Evolutionary conservation across 768 basidiomycete genomes (phyloP).

Genomic region (Tephrocybe sp.): DNA sequence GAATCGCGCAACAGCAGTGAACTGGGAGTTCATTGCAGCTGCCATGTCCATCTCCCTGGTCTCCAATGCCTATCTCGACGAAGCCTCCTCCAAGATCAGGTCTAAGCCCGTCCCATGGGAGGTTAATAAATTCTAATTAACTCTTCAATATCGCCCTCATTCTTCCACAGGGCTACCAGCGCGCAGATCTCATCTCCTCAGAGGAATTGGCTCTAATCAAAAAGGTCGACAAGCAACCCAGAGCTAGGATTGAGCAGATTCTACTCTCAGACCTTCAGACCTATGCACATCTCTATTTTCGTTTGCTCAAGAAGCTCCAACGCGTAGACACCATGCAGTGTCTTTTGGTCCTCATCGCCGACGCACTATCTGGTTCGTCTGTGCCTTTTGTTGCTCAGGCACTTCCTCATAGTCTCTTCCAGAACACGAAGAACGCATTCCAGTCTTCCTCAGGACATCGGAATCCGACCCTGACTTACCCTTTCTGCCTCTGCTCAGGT

Average conservation of each 20-base stretch:
- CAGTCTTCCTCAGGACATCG: slow-evolving; percentile 63
- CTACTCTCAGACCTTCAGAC: slow-evolving; percentile 79
- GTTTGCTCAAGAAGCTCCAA: slow-evolving; percentile 81
- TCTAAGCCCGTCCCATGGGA: slow-evolving; percentile 96
- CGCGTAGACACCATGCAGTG: slow-evolving; percentile 87
- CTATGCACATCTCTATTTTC: slow-evolving; percentile 88
- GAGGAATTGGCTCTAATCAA: slow-evolving; percentile 90
- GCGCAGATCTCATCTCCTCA: slow-evolving; percentile 83
- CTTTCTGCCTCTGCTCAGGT: slow-evolving; percentile 79
- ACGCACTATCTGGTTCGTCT: slow-evolving; percentile 75
- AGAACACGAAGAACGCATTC: slow-evolving; percentile 90
- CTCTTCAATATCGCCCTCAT: slow-evolving; percentile 14
- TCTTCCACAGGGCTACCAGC: slow-evolving; percentile 80
- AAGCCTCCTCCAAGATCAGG: slow-evolving; percentile 83
- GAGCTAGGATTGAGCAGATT: slow-evolving; percentile 70
- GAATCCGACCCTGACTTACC: slow-evolving; percentile 79
- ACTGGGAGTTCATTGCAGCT: neutral
- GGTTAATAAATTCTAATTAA: slow-evolving; percentile 43
- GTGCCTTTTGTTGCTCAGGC: neutral
- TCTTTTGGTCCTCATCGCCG: slow-evolving; percentile 83
- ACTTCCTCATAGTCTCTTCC: neutral
- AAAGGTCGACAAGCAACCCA: slow-evolving; percentile 82
- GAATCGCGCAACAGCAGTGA: neutral
- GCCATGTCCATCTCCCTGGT: slow-evolving; percentile 77
- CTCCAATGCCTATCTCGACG: slow-evolving; percentile 83